These are phyloP conservation scores for Musa itinerans DNA, from an alignment of 176 grass and related monocot species.

Conservation along the genomic window DNA sequence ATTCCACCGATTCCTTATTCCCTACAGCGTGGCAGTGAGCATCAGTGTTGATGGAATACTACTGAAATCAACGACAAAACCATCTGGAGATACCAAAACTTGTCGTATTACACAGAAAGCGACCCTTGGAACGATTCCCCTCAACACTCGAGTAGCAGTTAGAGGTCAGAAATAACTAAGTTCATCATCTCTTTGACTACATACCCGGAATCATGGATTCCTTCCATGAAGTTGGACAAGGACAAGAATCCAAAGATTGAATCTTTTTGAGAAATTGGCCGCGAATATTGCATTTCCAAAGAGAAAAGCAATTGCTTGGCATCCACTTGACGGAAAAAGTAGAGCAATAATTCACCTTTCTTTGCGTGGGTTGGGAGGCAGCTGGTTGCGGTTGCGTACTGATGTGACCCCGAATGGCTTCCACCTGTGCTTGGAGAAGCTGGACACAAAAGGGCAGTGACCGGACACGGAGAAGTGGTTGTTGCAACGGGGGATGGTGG, in stretches of 20 bases:
- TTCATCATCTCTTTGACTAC: not conserved
- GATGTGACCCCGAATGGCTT: not conserved
- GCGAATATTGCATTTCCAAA: not conserved
- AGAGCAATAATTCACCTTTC: too few relatives aligned
- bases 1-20: not conserved
- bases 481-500: not conserved
- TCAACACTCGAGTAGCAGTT: not conserved
- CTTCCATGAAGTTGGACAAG: not conserved
- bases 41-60: not conserved
- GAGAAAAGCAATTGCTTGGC: not conserved
- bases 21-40: not conserved
- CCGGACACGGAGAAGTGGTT: not conserved
- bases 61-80: not conserved
- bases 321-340: not conserved
- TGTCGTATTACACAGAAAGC: conserved; percentile 1
- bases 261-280: not conserved
- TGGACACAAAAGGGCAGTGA: not conserved
- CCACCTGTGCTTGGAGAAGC: not conserved
- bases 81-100: not conserved
- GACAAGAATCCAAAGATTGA: conserved; percentile 6
- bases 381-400: not conserved
- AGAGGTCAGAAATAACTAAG: not conserved
- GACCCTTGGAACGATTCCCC: not conserved
- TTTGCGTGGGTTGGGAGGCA: not conserved
- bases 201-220: not conserved